Evolutionary conservation across 495 filamentous ascomycete genomes (phyloP).

Genomic region (Penicillium canescens): DNA sequence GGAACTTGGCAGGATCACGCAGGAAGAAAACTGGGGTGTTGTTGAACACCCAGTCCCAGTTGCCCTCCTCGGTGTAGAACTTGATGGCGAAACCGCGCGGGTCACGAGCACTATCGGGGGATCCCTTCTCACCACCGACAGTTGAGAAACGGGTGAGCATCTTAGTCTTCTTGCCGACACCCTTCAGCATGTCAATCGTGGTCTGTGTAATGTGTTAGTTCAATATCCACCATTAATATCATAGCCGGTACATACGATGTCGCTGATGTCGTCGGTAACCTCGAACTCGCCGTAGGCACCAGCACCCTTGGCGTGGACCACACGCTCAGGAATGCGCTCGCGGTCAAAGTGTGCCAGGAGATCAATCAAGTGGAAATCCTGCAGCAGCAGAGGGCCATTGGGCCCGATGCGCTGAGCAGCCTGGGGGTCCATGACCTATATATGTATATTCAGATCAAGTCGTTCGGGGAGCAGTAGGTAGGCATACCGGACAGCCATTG

Average conservation of each 20-base stretch:
- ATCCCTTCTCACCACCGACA: conserved; percentile 68
- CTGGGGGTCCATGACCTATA: conserved; percentile 55
- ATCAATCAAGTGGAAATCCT: conserved; percentile 65
- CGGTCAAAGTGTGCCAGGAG: conserved; percentile 70
- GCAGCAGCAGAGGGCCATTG: conserved; percentile 62
- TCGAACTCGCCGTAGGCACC: conserved; percentile 78
- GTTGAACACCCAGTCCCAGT: conserved; percentile 75
- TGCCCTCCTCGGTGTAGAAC: conserved; percentile 81
- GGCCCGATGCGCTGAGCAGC: conserved; percentile 60
- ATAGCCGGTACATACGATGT: conserved; percentile 33
- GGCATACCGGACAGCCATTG: conserved; percentile 50
- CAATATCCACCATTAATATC: not conserved
- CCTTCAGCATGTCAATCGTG: conserved; percentile 56
- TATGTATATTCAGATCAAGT: conserved; percentile 7
- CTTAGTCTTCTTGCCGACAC: conserved; percentile 67
- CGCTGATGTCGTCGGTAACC: conserved; percentile 64
- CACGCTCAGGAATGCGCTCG: conserved; percentile 68
- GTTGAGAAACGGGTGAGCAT: conserved; percentile 69
- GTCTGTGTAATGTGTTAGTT: conserved; percentile 24
- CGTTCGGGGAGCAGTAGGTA: not conserved
- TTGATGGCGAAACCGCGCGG: conserved; percentile 73
- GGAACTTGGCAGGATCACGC: conserved; percentile 77
- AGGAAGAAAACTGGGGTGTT: conserved; percentile 80
- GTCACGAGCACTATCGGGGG: conserved; percentile 67
- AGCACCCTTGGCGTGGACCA: conserved; percentile 80